Base-by-base conservation (phyloP, 441 rosid genomes). In the Corymbia citriodora region DNA sequence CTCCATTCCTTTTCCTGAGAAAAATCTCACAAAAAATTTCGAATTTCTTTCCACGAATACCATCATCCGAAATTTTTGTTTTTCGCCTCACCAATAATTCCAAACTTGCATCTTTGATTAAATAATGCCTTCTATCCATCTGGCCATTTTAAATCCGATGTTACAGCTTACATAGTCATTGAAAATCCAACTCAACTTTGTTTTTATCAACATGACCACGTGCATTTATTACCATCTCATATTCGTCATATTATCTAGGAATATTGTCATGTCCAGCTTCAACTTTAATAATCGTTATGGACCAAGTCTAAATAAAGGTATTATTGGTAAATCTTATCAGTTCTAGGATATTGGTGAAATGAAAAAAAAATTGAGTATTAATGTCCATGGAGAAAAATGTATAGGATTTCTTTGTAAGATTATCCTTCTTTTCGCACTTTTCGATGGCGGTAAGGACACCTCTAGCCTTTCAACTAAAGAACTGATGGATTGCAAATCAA, bases 231-330 rank as follows among this genome's bases (percentile, higher is more conserved):
- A 10, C 48, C 1, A 12, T 13, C 14, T 36, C 21, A 16, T 2
- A 33, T 63, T 7, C 7, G 6, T 68, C 31, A 72, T 10, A 10
- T 1, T 36, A 2, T 18, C 82, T 0, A 10, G 3, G 23, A 70
- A 33, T 70, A 33, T 9, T 10, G 21, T 19, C 48, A 33, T 9
- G 13, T 36, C 68, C 7, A 3, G 27, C 27, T 27, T 40, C 45
- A 40, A 40, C 23, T 29, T 18, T 3, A 36, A 72, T 15, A 0
- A 3, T 6, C 10, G 3, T 1, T 11, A 72, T 6, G 14, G 12
- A 68, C 10, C 4, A 5, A 65, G 0, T 40, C 50, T 36, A 19
- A 21, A 4, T 0, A 3, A 36, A 21, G 8, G 5, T 19, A 3
- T 72, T 19, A 36, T 72, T 72, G 83, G 49, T 72, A 17, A 19